These are phyloP conservation scores for Colletotrichum cuscutae DNA, from an alignment of 2,329 filamentous ascomycete species.

Conservation along the genomic window DNA sequence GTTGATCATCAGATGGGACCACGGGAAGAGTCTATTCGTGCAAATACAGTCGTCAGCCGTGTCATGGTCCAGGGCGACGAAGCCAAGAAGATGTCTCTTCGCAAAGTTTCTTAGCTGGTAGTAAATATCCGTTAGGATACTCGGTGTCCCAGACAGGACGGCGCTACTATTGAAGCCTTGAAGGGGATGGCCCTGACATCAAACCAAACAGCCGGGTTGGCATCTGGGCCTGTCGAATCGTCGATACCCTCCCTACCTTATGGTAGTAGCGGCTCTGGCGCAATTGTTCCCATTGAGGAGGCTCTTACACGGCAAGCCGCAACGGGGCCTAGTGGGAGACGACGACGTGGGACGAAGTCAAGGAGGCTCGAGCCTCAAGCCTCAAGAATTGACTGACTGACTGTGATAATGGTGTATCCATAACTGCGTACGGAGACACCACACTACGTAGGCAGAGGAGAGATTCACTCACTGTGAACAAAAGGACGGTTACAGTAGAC, in stretches of 20 bases:
- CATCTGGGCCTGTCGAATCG: slow-evolving; percentile 21
- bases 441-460: not conserved
- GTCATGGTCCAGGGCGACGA: not conserved
- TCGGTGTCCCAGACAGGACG: not conserved
- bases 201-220: slow-evolving; percentile 44
- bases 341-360: slow-evolving; percentile 3
- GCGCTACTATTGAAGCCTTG: not conserved
- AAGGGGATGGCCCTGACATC: slow-evolving; percentile 37
- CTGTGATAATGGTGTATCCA: not conserved
- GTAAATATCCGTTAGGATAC: not conserved
- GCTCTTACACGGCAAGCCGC: slow-evolving; percentile 17
- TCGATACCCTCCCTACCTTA: not conserved
- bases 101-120: not conserved
- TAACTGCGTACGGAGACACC: not conserved
- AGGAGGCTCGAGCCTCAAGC: not conserved
- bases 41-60: not conserved
- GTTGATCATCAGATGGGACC: slow-evolving; percentile 5
- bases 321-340: not conserved
- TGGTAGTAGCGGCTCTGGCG: slow-evolving; percentile 7
- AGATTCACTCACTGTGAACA: not conserved
- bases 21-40: not conserved
- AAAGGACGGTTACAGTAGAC: not conserved
- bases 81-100: not conserved
- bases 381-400: not conserved
- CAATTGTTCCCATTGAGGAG: slow-evolving; percentile 22